phyloP scores from a whole-genome alignment of 257 asterid genomes.

The Nicotiana knightiana region DNA sequence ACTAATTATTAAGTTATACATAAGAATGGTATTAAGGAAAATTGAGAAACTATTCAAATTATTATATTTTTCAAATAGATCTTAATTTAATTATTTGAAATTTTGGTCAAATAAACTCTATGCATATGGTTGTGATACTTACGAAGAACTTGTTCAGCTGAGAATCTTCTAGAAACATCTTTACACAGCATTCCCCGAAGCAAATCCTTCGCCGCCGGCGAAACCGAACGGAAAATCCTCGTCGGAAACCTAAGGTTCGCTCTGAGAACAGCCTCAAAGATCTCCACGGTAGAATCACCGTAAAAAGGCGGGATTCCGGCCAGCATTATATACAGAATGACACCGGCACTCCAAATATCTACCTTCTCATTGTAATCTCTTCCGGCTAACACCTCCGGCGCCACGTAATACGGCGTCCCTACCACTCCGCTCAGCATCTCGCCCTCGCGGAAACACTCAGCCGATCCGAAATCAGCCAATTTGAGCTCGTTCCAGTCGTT shows the following conservation, averaged over 20 bases:
- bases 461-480: slow-evolving; percentile 77
- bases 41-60: no score
- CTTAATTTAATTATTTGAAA: neutral
- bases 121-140: slow-evolving; percentile 6
- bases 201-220: slow-evolving; percentile 32
- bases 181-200: slow-evolving; percentile 30
- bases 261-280: slow-evolving; percentile 30
- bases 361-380: slow-evolving; percentile 26
- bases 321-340: slow-evolving; percentile 29
- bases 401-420: slow-evolving; percentile 37
- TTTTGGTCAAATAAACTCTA: neutral
- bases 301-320: slow-evolving; percentile 37
- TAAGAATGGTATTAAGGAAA: no score
- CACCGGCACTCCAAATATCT: slow-evolving; percentile 38
- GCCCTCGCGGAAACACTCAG: slow-evolving; percentile 43
- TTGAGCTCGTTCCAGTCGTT: slow-evolving; percentile 44
- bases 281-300: slow-evolving; percentile 27
- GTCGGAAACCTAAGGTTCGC: slow-evolving; percentile 32
- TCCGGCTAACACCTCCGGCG: slow-evolving; percentile 28
- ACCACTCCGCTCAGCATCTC: slow-evolving; percentile 27
- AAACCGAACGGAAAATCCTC: slow-evolving; percentile 18
- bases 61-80: neutral
- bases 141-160: slow-evolving; percentile 34
- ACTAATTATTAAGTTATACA: no score
- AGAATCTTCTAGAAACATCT: slow-evolving; percentile 31